phyloP scores from a whole-genome alignment of 2,329 filamentous ascomycete genomes.

The Exserohilum rostratum region DNA sequence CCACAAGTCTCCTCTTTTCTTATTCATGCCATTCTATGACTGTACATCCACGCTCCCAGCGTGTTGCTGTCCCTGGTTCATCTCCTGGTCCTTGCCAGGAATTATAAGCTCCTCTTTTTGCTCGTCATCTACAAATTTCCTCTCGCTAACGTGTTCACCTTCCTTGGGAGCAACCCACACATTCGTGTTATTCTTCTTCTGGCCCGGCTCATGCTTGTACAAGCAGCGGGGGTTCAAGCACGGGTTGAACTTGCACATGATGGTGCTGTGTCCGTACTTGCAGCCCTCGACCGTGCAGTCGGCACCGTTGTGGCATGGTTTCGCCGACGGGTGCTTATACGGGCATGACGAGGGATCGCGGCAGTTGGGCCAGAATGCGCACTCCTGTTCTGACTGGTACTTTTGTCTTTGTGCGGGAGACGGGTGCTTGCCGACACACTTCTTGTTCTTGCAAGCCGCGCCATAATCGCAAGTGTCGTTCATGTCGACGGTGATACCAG shows the following conservation, averaged over 20 bases:
- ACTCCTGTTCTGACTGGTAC: constrained; percentile 83
- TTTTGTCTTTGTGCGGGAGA: constrained; percentile 81
- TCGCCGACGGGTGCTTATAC: constrained; percentile 87
- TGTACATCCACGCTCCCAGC: constrained; percentile 30
- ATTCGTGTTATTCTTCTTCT: constrained; percentile 77
- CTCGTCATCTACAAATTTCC: constrained; percentile 80
- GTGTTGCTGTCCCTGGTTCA: constrained; percentile 22
- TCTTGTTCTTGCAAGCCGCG: constrained; percentile 92
- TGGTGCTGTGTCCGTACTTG: constrained; percentile 87
- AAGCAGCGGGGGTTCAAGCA: constrained; percentile 88
- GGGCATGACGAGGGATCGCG: constrained; percentile 79
- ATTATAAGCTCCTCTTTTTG: constrained; percentile 74
- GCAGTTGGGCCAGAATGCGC: constrained; percentile 91
- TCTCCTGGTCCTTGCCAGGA: constrained; percentile 52
- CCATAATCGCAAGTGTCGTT: constrained; percentile 82
- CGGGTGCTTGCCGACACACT: constrained; percentile 90
- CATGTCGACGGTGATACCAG: constrained; percentile 77
- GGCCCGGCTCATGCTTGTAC: constrained; percentile 90
- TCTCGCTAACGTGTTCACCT: constrained; percentile 75
- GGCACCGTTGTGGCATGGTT: constrained; percentile 86
- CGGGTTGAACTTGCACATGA: constrained; percentile 87
- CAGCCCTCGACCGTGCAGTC: constrained; percentile 83
- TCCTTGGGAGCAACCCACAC: constrained; percentile 75
- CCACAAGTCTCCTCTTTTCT: not conserved
- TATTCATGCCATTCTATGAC: constrained; percentile 18